Evolutionary conservation across 192 early-diverging fungal species (phyloP), one percentile per base, ranked within the genome.

Genomic region (Dissophora ornata): DNA sequence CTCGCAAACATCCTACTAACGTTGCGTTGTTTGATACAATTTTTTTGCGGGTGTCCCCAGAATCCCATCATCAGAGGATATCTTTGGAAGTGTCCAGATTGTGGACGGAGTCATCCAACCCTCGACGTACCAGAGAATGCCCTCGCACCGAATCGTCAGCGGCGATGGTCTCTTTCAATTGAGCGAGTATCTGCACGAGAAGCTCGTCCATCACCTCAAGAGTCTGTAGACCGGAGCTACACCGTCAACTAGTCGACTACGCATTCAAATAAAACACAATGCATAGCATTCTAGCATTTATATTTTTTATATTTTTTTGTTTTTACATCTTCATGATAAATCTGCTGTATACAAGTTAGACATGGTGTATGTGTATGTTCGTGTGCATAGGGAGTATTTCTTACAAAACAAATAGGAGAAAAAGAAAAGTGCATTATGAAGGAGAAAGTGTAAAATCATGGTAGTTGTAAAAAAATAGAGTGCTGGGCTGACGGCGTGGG

Each of bases 11-110:
- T n/a, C n/a, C n/a, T n/a, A n/a, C n/a, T n/a, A n/a, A n/a, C n/a
- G n/a, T n/a, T n/a, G n/a, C n/a, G n/a, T n/a, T n/a, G n/a, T n/a
- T n/a, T n/a, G n/a, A n/a, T n/a, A n/a, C n/a, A n/a, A n/a, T n/a
- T n/a, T n/a, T 29, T 34, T 30, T 33, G 5, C 21, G 4, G 0
- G n/a, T n/a, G 7, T 38, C 36, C 13, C 6, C 36, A 66, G 88
- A 21, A 89, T 88, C 36, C 85, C 86, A 16, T 57, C 65, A 26
- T 86, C 88, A 19, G 88, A 89, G 52, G 85, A 89, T 66, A 89
- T 88, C 26, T 82, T 89, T 66, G 88, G 88, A 26, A 85, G 84
- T 54, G 83, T 89, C 7, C 56, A 84, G 48, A 57, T 89, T 12
- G 47, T 79, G 15, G 62, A 80, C 57, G 88, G 88, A 1, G 47